phyloP scores from a whole-genome alignment of 768 basidiomycete genomes.

The Mycena haematopus region DNA sequence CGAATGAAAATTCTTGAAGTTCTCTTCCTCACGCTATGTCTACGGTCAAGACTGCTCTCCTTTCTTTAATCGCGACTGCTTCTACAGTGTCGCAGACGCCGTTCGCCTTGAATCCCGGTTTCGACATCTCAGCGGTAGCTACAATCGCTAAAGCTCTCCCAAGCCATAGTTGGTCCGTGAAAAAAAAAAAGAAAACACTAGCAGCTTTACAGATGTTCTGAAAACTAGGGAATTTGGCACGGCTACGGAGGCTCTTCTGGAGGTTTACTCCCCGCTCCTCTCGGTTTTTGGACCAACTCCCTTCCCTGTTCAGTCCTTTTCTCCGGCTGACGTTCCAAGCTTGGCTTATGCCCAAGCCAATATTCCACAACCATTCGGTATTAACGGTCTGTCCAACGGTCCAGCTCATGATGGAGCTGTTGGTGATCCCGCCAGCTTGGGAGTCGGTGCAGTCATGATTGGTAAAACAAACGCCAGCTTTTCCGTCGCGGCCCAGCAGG shows the following conservation, averaged over 20 bases:
- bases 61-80: slow-evolving; percentile 28
- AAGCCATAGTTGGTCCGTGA: slow-evolving; percentile 33
- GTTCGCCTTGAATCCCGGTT: slow-evolving; percentile 34
- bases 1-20: too few species aligned
- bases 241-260: slow-evolving; percentile 36
- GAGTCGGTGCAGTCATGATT: slow-evolving; percentile 48
- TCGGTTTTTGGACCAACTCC: slow-evolving; percentile 38
- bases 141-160: slow-evolving; percentile 33
- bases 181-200: background rate
- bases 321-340: slow-evolving; percentile 21
- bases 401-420: slow-evolving; percentile 46
- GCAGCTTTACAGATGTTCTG: background rate
- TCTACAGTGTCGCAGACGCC: slow-evolving; percentile 9
- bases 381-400: slow-evolving; percentile 40
- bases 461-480: slow-evolving; percentile 28
- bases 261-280: slow-evolving; percentile 36
- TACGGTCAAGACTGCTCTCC: background rate
- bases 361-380: slow-evolving; percentile 31
- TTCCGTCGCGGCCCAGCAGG: slow-evolving; percentile 26
- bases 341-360: slow-evolving; percentile 31
- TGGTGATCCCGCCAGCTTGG: slow-evolving; percentile 63
- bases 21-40: background rate
- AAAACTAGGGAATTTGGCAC: slow-evolving; percentile 37
- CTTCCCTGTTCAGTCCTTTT: slow-evolving; percentile 34
- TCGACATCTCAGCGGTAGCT: slow-evolving; percentile 35